Percentiles rank a stretch among this genome's conserved stretches.
Evolutionary conservation across 768 basidiomycete genomes (phyloP).

Genomic region (Mycena haematopus): DNA sequence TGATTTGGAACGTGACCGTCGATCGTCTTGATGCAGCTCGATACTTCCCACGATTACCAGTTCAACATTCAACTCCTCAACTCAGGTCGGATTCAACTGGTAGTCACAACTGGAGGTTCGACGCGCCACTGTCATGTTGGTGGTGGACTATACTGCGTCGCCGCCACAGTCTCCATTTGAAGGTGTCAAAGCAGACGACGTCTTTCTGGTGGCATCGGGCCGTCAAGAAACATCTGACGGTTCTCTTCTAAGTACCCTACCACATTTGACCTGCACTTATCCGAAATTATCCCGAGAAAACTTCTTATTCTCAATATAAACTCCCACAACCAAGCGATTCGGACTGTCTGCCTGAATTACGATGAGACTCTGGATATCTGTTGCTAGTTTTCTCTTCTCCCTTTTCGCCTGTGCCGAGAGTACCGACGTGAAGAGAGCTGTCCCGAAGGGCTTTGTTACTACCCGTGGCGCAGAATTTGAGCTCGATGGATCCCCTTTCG

Average conservation of each 20-base stretch:
- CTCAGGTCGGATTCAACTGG: too few species aligned
- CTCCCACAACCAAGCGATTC: neutral
- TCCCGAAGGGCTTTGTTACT: slow-evolving; percentile 51
- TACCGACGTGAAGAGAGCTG: slow-evolving; percentile 7
- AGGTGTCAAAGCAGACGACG: too few species aligned
- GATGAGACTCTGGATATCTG: slow-evolving; percentile 21
- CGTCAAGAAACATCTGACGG: slow-evolving; percentile 9
- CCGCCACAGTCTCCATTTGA: too few species aligned
- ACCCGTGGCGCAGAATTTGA: slow-evolving; percentile 48
- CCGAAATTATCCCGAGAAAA: slow-evolving; percentile 38
- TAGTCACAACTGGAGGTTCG: too few species aligned
- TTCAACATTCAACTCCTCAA: too few species aligned
- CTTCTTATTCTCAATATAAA: slow-evolving; percentile 30
- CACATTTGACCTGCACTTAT: neutral
- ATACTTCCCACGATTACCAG: too few species aligned
- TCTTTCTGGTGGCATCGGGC: neutral
- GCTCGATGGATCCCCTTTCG: slow-evolving; percentile 59
- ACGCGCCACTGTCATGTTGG: too few species aligned
- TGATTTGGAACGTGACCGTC: neutral
- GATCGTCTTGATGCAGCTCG: neutral
- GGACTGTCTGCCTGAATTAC: neutral
- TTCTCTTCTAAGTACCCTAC: neutral
- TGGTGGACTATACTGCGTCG: too few species aligned
- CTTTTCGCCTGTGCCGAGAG: neutral
- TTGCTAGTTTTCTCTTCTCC: neutral